Conservation (phyloP, 331 rosid genomes). For the Pyrus hybrid region DNA sequence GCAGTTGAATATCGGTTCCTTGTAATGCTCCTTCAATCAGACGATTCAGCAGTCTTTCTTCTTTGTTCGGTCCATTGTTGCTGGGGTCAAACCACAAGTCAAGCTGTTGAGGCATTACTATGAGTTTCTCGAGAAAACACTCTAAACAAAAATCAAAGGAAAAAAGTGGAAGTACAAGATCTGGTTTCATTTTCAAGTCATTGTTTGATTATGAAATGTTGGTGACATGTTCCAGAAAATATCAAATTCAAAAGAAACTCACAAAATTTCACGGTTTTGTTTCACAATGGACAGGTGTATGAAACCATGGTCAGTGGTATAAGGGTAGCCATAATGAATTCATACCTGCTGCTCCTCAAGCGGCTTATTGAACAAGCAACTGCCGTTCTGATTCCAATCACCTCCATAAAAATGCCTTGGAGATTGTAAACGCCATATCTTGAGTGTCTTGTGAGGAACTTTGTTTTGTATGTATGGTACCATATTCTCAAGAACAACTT, state of each 20-base stretch:
- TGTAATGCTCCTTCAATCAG: conserved; percentile 50
- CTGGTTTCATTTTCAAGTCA: neutral
- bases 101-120: conserved; percentile 52
- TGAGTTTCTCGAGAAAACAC: conserved; percentile 8
- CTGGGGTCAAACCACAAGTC: conserved; percentile 84
- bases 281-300: neutral
- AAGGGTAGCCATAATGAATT: conserved; percentile 6
- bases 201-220: neutral
- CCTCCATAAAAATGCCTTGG: conserved; percentile 93
- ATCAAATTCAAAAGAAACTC: neutral
- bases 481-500: conserved; percentile 57
- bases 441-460: conserved; percentile 50
- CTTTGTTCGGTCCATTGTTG: conserved; percentile 78
- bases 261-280: neutral
- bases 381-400: conserved; percentile 94
- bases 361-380: conserved; percentile 74
- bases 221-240: neutral
- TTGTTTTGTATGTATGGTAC: conserved; percentile 47
- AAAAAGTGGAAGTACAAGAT: neutral
- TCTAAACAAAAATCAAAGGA: neutral
- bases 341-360: conserved; percentile 70
- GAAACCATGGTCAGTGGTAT: neutral
- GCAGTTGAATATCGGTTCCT: conserved; percentile 47
- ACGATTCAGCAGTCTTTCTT: conserved; percentile 59
- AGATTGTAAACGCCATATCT: conserved; percentile 87